phyloP scores from a whole-genome alignment of 805 yeast genomes.

The Cyberlindnera euphorbiae region DNA sequence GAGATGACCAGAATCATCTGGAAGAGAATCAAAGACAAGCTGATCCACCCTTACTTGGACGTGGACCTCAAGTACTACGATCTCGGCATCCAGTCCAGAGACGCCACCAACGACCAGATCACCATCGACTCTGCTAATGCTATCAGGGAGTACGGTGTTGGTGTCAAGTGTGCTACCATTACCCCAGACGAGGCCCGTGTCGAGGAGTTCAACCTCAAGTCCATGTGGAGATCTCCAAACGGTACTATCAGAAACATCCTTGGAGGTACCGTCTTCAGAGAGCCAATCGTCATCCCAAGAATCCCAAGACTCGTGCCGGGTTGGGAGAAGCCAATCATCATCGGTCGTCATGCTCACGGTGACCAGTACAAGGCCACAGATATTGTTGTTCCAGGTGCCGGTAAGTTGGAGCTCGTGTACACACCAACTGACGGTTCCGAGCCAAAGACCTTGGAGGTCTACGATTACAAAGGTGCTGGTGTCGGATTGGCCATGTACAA shows the following conservation, averaged over 20 bases:
- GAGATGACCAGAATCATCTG: slow-evolving; percentile 97
- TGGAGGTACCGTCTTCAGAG: slow-evolving; percentile 96
- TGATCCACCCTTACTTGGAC: slow-evolving; percentile 80
- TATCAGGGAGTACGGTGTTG: slow-evolving; percentile 82
- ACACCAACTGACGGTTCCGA: slow-evolving; percentile 63
- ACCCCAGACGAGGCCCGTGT: slow-evolving; percentile 97
- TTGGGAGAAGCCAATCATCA: slow-evolving; percentile 94
- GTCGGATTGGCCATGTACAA: slow-evolving; percentile 94
- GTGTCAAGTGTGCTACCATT: slow-evolving; percentile 96
- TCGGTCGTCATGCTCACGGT: slow-evolving; percentile 96
- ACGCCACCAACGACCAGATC: slow-evolving; percentile 81
- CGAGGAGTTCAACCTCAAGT: slow-evolving; percentile 81
- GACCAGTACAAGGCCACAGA: slow-evolving; percentile 96
- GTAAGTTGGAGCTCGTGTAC: slow-evolving; percentile 71
- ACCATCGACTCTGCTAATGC: slow-evolving; percentile 90
- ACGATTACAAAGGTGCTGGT: slow-evolving; percentile 58
- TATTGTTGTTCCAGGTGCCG: slow-evolving; percentile 71
- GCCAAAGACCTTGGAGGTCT: slow-evolving; percentile 55
- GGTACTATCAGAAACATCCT: slow-evolving; percentile 94
- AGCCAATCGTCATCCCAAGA: slow-evolving; percentile 85
- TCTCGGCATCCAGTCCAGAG: slow-evolving; percentile 81
- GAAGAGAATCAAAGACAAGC: slow-evolving; percentile 81
- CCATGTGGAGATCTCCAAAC: slow-evolving; percentile 97
- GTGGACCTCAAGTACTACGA: slow-evolving; percentile 91
- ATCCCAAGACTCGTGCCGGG: slow-evolving; percentile 86